Conservation (phyloP, 192 early-diverging fungal species). For the Umbelopsis sp. region DNA sequence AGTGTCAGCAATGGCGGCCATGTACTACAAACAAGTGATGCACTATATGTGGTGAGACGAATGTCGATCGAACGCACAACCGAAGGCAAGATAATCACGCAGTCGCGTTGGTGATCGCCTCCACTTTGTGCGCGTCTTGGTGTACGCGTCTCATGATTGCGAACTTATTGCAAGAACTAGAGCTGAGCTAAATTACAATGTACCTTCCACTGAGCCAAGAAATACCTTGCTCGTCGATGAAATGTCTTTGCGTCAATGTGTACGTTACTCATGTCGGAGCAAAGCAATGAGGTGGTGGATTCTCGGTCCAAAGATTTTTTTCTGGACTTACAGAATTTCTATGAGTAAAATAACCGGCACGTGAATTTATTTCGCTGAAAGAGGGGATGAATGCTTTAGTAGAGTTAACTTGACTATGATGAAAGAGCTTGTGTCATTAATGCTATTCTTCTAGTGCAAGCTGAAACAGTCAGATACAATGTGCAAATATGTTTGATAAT, state of each 20-base stretch:
- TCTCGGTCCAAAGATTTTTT: conserved; percentile 11
- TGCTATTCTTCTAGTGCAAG: too few species aligned
- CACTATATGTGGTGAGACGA: background rate
- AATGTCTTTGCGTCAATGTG: conserved; percentile 49
- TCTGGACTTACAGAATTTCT: background rate
- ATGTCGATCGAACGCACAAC: background rate
- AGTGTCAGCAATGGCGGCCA: background rate
- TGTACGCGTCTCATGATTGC: background rate
- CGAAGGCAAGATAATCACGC: background rate
- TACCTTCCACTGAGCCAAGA: conserved; percentile 50
- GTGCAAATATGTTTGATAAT: too few species aligned
- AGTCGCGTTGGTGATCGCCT: conserved; percentile 11
- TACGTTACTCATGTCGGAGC: conserved; percentile 22
- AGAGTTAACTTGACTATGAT: background rate
- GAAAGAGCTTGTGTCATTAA: background rate
- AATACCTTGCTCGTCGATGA: conserved; percentile 44
- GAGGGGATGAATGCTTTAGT: too few species aligned
- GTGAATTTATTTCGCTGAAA: too few species aligned
- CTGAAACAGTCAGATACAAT: too few species aligned
- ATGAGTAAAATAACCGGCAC: background rate
- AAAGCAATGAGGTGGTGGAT: background rate
- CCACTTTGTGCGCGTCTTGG: background rate
- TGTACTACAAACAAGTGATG: background rate
- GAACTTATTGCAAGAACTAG: background rate
- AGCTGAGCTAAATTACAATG: background rate